Percentiles rank a stretch among this genome's conserved stretches.
Evolutionary conservation across 202 grass and related monocot genomes (phyloP).

Genomic region (Setaria italica): DNA sequence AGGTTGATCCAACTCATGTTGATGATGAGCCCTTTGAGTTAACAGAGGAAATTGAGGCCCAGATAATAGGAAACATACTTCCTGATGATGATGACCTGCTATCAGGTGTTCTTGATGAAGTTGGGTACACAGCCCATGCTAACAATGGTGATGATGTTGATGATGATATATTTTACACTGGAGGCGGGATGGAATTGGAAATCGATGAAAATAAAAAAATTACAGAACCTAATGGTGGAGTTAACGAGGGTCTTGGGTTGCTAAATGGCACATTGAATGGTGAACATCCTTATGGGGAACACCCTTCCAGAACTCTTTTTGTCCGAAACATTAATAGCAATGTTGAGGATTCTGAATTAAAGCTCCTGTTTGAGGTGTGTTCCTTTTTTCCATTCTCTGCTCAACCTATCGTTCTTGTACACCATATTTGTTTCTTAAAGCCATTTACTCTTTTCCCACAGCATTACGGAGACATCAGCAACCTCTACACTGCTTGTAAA

Average conservation of each 20-base stretch:
- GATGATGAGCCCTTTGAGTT: constrained; percentile 85
- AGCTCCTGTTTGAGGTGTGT: constrained; percentile 72
- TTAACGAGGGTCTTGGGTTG: constrained; percentile 44
- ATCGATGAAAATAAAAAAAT: constrained; percentile 60
- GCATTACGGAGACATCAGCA: constrained; percentile 86
- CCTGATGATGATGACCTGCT: constrained; percentile 91
- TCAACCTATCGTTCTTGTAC: constrained; percentile 23
- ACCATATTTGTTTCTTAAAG: constrained; percentile 36
- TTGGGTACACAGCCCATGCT: constrained; percentile 54
- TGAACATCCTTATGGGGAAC: constrained; percentile 88
- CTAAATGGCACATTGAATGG: constrained; percentile 69
- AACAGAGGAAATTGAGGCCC: constrained; percentile 83
- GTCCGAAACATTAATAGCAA: constrained; percentile 97
- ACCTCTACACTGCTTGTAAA: constrained; percentile 90
- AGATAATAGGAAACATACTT: constrained; percentile 88
- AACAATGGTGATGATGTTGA: constrained; percentile 78
- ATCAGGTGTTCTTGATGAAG: constrained; percentile 79
- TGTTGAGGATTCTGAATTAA: constrained; percentile 88
- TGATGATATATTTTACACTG: constrained; percentile 87
- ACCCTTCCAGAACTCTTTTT: constrained; percentile 95
- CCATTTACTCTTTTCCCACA: constrained; percentile 49
- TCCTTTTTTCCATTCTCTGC: constrained; percentile 14
- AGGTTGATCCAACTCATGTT: constrained; percentile 48
- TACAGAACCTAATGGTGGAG: constrained; percentile 55
- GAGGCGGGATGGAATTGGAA: constrained; percentile 93